These are phyloP conservation scores for Fistulina hepatica DNA, from an alignment of 1,284 basidiomycete species.

Conservation along the genomic window DNA sequence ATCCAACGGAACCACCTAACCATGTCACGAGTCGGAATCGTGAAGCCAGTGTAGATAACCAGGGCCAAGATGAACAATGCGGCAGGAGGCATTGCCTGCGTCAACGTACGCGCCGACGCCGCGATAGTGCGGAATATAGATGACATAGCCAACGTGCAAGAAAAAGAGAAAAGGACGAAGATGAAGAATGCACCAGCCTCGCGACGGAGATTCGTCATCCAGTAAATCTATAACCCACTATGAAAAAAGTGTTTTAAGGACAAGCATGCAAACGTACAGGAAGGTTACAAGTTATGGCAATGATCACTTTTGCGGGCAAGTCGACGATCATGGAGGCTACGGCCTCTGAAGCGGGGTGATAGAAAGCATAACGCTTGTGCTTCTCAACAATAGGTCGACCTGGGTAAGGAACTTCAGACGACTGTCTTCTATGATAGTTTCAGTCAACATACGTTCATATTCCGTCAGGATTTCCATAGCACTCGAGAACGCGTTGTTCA, in stretches of 20 bases:
- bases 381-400: constrained; percentile 43
- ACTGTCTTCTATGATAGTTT: neutral
- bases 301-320: constrained; percentile 15
- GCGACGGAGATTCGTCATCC: constrained; percentile 13
- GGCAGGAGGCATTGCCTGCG: constrained; percentile 11
- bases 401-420: constrained; percentile 23
- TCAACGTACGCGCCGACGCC: constrained; percentile 10
- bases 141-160: constrained; percentile 43
- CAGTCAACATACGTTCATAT: constrained; percentile 17
- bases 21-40: constrained; percentile 50
- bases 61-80: constrained; percentile 13
- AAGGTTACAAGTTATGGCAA: no score
- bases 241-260: no score
- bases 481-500: constrained; percentile 25
- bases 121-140: constrained; percentile 31
- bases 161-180: constrained; percentile 41
- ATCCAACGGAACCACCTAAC: constrained; percentile 59
- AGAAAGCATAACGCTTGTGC: constrained; percentile 13
- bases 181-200: constrained; percentile 17
- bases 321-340: constrained; percentile 18
- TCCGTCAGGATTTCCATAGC: constrained; percentile 34
- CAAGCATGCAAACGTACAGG: neutral
- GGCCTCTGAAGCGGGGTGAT: constrained; percentile 16
- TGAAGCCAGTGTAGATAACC: constrained; percentile 16
- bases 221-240: constrained; percentile 10